These are phyloP conservation scores for Neurospora sp. DNA, from an alignment of 495 filamentous ascomycete genomes.

Conservation along the genomic window DNA sequence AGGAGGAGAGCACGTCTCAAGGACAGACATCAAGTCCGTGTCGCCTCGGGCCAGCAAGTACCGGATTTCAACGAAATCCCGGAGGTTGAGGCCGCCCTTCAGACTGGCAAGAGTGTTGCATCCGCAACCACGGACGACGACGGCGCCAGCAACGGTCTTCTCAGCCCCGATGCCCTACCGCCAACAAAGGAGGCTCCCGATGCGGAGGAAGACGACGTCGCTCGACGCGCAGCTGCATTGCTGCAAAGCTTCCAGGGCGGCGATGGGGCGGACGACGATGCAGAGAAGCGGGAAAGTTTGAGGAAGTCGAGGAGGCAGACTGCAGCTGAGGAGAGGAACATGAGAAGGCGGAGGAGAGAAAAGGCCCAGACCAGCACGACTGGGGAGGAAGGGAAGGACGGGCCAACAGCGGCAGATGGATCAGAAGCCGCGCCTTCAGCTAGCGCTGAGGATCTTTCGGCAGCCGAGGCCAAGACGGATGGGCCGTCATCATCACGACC, in stretches of 20 bases:
- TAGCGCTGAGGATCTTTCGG: conserved; percentile 4
- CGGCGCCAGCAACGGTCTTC: conserved; percentile 19
- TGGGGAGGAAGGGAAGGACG: conserved; percentile 10
- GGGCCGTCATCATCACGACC: background rate
- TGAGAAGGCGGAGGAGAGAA: conserved; percentile 43
- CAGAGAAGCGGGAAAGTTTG: conserved; percentile 47
- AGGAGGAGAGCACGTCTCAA: conserved; percentile 79
- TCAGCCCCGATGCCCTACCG: conserved; percentile 28
- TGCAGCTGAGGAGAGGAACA: conserved; percentile 58
- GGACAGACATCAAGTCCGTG: conserved; percentile 84
- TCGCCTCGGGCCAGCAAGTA: conserved; percentile 77
- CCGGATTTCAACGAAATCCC: conserved; percentile 54
- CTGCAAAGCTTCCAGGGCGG: conserved; percentile 67
- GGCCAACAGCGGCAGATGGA: background rate
- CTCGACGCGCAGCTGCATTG: conserved; percentile 71
- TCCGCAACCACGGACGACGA: conserved; percentile 21
- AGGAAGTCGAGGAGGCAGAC: conserved; percentile 54
- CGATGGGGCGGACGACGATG: conserved; percentile 45
- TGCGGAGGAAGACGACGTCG: conserved; percentile 62
- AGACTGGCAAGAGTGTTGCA: conserved; percentile 9
- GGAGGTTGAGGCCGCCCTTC: conserved; percentile 31
- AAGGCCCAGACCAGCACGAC: conserved; percentile 34
- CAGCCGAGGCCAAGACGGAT: conserved; percentile 1
- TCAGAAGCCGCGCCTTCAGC: background rate
- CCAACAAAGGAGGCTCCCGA: conserved; percentile 28